Evolutionary conservation across 345 rosid species (phyloP).

Genomic region (Luvunga scandens): DNA sequence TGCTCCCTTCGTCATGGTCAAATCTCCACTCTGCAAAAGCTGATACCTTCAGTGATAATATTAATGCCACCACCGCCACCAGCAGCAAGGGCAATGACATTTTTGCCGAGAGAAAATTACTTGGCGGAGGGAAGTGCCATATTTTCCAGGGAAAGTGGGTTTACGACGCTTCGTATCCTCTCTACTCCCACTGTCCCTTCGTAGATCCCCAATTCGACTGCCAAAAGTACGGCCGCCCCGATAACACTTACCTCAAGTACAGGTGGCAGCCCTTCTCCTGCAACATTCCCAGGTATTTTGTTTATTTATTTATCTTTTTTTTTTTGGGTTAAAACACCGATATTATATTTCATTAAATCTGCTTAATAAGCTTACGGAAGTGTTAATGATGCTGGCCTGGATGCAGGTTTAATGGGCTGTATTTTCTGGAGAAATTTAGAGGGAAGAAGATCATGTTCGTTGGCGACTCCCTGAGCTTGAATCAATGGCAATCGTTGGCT

Average conservation of each 20-base stretch:
- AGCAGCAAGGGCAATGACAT: neutral
- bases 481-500: conserved; percentile 76
- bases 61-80: neutral
- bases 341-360: neutral
- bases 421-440: conserved; percentile 73
- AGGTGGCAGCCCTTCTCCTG: conserved; percentile 69
- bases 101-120: conserved; percentile 14
- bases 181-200: conserved; percentile 57
- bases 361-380: neutral
- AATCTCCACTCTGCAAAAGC: conserved; percentile 17
- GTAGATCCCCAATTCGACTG: conserved; percentile 57
- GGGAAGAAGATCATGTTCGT: conserved; percentile 98
- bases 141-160: conserved; percentile 61
- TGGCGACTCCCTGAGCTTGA: conserved; percentile 87
- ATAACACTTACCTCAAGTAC: conserved; percentile 45
- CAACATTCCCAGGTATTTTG: conserved; percentile 43
- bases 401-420: conserved; percentile 75
- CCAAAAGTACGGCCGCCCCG: conserved; percentile 54
- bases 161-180: conserved; percentile 48
- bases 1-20: conserved; percentile 19
- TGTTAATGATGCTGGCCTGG: neutral
- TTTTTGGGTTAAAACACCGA: too few relatives aligned
- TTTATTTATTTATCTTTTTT: too few relatives aligned
- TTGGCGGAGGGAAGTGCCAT: conserved; percentile 37
- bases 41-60: neutral